These are phyloP conservation scores for Cokeromyces recurvatus DNA, from an alignment of 371 early-diverging fungal genomes.

Conservation along the genomic window DNA sequence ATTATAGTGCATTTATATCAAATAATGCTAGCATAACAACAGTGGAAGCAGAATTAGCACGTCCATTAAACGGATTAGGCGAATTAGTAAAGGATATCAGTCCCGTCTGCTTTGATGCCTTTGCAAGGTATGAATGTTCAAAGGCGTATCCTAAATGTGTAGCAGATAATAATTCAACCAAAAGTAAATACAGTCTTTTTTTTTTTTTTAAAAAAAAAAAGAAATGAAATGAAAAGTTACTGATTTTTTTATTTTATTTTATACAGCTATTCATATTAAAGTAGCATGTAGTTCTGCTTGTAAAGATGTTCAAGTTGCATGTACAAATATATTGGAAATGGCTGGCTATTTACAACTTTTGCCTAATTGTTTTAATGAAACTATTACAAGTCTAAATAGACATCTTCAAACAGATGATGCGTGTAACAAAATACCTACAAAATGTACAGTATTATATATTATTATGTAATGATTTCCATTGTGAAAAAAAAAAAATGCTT, in stretches of 20 bases:
- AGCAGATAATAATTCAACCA: conserved; percentile 2
- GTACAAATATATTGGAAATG: conserved; percentile 7
- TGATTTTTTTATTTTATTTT: neutral
- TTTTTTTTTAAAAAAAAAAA: no score
- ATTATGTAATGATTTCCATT: no score
- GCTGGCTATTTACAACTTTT: neutral
- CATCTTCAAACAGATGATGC: conserved; percentile 8
- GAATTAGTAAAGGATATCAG: conserved; percentile 1
- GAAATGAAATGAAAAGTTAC: no score
- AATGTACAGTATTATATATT: conserved; percentile 18
- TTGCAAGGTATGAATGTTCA: conserved; percentile 17
- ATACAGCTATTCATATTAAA: conserved; percentile 4
- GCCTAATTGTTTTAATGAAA: conserved; percentile 12
- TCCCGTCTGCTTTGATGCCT: conserved; percentile 18
- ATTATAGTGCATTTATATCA: conserved; percentile 18
- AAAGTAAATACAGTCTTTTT: conserved; percentile 3
- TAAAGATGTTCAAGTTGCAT: conserved; percentile 1
- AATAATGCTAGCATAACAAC: neutral
- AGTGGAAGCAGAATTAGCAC: no score
- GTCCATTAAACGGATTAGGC: conserved; percentile 1
- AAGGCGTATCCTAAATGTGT: conserved; percentile 22
- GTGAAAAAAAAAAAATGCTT: no score
- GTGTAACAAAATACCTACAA: conserved; percentile 17
- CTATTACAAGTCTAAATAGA: neutral
- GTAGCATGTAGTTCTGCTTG: conserved; percentile 16